phyloP scores from a whole-genome alignment of 2,329 filamentous ascomycete genomes.

The Paracoccidioides lutzii region DNA sequence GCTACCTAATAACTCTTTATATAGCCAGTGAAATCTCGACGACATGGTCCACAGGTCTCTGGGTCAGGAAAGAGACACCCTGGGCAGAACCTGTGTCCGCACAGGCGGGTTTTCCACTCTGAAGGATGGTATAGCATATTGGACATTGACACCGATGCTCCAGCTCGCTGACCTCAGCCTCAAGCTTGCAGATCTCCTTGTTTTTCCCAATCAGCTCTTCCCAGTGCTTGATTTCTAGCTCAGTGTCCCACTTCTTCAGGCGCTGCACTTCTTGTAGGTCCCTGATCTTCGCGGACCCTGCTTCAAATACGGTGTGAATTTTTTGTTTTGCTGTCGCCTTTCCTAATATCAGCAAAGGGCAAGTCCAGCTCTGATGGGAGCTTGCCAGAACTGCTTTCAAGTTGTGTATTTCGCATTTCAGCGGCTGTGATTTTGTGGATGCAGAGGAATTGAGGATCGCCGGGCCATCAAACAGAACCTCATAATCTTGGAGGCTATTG shows the following conservation, averaged over 20 bases:
- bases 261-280: slow-evolving; percentile 3
- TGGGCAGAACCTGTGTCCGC: slow-evolving; percentile 3
- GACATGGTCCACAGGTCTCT: slow-evolving; percentile 3
- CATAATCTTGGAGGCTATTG: neutral
- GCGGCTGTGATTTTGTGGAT: slow-evolving; percentile 3
- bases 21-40: slow-evolving; percentile 3
- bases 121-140: slow-evolving; percentile 3
- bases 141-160: slow-evolving; percentile 3
- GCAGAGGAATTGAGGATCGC: neutral
- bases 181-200: neutral
- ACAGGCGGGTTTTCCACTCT: slow-evolving; percentile 1
- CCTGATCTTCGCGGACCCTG: neutral
- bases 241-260: slow-evolving; percentile 2
- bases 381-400: slow-evolving; percentile 1
- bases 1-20: slow-evolving; percentile 1
- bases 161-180: slow-evolving; percentile 2
- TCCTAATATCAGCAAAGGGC: slow-evolving; percentile 4
- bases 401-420: slow-evolving; percentile 2
- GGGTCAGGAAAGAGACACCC: slow-evolving; percentile 1
- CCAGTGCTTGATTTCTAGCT: slow-evolving; percentile 4
- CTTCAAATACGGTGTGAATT: slow-evolving; percentile 4
- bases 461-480: slow-evolving; percentile 1
- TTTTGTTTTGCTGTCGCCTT: neutral
- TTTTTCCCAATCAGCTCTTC: slow-evolving; percentile 3
- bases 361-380: neutral